phyloP scores from a whole-genome alignment of 768 basidiomycete genomes.

The Hypholoma sublateritium region DNA sequence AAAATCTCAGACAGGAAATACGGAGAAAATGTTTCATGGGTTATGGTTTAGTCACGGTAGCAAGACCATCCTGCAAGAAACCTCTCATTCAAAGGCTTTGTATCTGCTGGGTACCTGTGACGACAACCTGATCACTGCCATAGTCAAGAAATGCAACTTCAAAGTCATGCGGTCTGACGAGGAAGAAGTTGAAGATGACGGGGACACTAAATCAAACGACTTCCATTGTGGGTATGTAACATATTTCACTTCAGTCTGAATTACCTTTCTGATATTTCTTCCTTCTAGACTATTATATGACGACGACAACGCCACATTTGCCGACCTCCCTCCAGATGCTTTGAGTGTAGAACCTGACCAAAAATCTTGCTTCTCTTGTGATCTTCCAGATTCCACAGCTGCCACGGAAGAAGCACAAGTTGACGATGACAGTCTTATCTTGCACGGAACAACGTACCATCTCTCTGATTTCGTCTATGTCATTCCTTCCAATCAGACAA shows the following conservation, averaged over 20 bases:
- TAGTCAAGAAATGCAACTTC: slow-evolving; percentile 59
- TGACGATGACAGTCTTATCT: slow-evolving; percentile 33
- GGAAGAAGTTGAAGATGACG: slow-evolving; percentile 47
- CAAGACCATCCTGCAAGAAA: slow-evolving; percentile 66
- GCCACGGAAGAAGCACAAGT: slow-evolving; percentile 22
- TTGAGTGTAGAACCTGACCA: slow-evolving; percentile 8
- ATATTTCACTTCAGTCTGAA: background rate
- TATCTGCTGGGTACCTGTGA: slow-evolving; percentile 59
- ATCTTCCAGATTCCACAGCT: slow-evolving; percentile 28
- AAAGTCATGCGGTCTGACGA: slow-evolving; percentile 39
- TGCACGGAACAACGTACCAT: slow-evolving; percentile 52
- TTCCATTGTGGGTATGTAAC: slow-evolving; percentile 59
- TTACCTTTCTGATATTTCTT: no score
- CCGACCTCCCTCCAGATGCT: slow-evolving; percentile 38
- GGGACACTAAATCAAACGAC: slow-evolving; percentile 35
- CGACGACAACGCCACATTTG: slow-evolving; percentile 43
- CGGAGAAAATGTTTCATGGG: slow-evolving; percentile 59
- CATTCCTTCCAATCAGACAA: slow-evolving; percentile 25
- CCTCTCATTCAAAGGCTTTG: slow-evolving; percentile 60
- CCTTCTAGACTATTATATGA: slow-evolving; percentile 50
- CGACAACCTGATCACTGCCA: slow-evolving; percentile 51
- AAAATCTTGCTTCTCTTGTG: slow-evolving; percentile 52
- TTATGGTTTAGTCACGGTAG: slow-evolving; percentile 72
- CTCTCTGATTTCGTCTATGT: slow-evolving; percentile 62
- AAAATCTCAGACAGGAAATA: slow-evolving; percentile 31